Evolutionary conservation across 176 grass and related monocot genomes (phyloP).

Genomic region (Otatea glauca): DNA sequence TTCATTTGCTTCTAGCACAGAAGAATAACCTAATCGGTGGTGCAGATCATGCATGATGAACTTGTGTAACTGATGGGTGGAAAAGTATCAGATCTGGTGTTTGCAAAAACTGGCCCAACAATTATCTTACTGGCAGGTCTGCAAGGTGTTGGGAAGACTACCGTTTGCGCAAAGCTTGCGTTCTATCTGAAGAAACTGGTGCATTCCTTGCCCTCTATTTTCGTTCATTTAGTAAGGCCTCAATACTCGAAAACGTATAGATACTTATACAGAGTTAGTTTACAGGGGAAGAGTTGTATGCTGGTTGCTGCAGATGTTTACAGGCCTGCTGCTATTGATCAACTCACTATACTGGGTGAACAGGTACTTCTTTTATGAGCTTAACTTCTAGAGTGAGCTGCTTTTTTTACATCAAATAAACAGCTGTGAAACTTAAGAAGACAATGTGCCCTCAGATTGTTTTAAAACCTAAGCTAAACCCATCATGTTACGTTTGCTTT

Average conservation of each 20-base stretch:
- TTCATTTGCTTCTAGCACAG: conserved; percentile 13
- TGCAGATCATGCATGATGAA: conserved; percentile 85
- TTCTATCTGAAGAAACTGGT: conserved; percentile 97
- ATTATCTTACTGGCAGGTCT: conserved; percentile 88
- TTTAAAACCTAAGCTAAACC: conserved; percentile 1
- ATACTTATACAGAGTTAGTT: conserved; percentile 57
- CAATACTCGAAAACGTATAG: conserved; percentile 34
- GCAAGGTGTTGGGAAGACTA: conserved; percentile 98
- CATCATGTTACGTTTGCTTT: neutral
- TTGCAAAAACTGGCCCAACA: conserved; percentile 78
- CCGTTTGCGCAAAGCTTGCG: conserved; percentile 92
- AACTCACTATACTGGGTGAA: conserved; percentile 81
- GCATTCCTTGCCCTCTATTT: conserved; percentile 34
- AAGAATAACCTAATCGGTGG: neutral
- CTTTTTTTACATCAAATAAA: neutral
- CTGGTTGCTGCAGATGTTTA: conserved; percentile 94
- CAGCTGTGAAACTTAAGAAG: conserved; percentile 6
- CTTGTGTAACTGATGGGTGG: conserved; percentile 94
- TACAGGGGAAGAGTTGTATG: conserved; percentile 98
- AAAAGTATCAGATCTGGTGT: conserved; percentile 82
- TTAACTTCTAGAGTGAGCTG: conserved; percentile 1
- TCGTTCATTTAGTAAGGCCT: neutral
- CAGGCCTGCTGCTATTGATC: conserved; percentile 98
- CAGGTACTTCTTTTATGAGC: conserved; percentile 56
- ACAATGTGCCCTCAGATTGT: neutral